These are phyloP conservation scores for Agapanthus africanus DNA, from an alignment of 106 monocot species.

Conservation along the genomic window DNA sequence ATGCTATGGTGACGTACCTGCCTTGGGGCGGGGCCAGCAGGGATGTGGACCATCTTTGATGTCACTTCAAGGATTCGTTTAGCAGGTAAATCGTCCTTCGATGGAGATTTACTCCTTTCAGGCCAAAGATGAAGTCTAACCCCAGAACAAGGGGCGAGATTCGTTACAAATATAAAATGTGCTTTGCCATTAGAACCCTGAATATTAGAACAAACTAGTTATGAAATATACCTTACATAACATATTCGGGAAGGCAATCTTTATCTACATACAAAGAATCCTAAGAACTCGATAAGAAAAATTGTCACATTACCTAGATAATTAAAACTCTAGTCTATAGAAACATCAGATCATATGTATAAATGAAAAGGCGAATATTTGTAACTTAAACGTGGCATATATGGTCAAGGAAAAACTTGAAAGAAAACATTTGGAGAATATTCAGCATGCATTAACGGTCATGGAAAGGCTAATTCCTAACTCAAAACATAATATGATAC, in stretches of 20 bases:
- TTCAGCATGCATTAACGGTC: neutral
- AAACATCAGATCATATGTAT: conserved; percentile 1
- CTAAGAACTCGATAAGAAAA: neutral
- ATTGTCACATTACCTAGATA: neutral
- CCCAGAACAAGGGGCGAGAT: conserved; percentile 91
- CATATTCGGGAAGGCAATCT: neutral
- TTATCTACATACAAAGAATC: neutral
- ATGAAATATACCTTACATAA: neutral
- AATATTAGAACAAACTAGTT: conserved; percentile 10
- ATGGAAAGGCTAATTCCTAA: neutral
- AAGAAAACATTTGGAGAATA: neutral
- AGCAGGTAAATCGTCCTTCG: conserved; percentile 19
- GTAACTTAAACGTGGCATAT: neutral
- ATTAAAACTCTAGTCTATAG: neutral
- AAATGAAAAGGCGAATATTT: neutral
- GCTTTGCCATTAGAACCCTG: conserved; percentile 73
- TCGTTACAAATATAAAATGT: conserved; percentile 89
- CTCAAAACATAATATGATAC: neutral
- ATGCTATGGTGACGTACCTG: conserved; percentile 48
- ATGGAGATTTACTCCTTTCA: conserved; percentile 34
- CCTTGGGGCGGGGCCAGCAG: conserved; percentile 87
- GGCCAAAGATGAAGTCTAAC: conserved; percentile 97
- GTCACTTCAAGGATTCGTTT: conserved; percentile 74
- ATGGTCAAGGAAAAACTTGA: neutral
- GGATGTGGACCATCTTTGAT: conserved; percentile 82